These are phyloP conservation scores for Epichloe amarillans DNA, from an alignment of 2,329 filamentous ascomycete genomes.

Conservation along the genomic window DNA sequence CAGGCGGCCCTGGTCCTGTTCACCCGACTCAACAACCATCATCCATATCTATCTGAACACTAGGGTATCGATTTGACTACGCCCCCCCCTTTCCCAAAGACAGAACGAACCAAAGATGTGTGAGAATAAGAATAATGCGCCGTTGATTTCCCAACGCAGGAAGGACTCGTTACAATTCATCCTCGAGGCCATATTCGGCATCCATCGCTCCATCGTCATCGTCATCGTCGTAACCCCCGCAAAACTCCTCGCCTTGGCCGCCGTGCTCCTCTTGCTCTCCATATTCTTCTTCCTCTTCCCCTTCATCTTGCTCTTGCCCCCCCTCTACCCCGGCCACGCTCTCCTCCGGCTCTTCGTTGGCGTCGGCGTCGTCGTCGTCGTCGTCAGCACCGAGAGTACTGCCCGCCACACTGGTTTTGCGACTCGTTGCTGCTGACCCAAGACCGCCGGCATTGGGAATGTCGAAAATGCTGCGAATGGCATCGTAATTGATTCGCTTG, in stretches of 20 bases:
- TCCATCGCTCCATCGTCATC: constrained; percentile 25
- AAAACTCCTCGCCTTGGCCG: constrained; percentile 20
- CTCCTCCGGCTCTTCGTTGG: constrained; percentile 21
- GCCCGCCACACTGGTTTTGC: constrained; percentile 25
- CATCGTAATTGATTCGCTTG: constrained; percentile 63
- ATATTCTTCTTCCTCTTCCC: constrained; percentile 17
- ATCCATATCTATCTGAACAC: too few relatives aligned
- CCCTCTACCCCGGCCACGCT: constrained; percentile 24
- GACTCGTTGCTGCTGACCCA: constrained; percentile 37
- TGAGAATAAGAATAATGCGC: neutral
- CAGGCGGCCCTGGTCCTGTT: too few relatives aligned
- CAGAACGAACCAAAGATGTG: too few relatives aligned
- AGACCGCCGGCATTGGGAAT: constrained; percentile 28
- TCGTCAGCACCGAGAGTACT: constrained; percentile 24
- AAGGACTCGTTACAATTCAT: neutral
- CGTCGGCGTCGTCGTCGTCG: constrained; percentile 16
- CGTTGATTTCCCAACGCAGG: neutral
- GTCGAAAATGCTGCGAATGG: constrained; percentile 45
- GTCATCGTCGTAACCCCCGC: constrained; percentile 22
- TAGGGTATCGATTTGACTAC: too few relatives aligned
- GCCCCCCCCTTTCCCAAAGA: too few relatives aligned
- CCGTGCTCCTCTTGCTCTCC: constrained; percentile 24
- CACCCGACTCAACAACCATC: too few relatives aligned
- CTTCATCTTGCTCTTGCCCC: constrained; percentile 16
- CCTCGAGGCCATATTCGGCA: constrained; percentile 15